Evolutionary conservation across 371 early-diverging fungal species (phyloP).

Genomic region (Mortierella sp.): DNA sequence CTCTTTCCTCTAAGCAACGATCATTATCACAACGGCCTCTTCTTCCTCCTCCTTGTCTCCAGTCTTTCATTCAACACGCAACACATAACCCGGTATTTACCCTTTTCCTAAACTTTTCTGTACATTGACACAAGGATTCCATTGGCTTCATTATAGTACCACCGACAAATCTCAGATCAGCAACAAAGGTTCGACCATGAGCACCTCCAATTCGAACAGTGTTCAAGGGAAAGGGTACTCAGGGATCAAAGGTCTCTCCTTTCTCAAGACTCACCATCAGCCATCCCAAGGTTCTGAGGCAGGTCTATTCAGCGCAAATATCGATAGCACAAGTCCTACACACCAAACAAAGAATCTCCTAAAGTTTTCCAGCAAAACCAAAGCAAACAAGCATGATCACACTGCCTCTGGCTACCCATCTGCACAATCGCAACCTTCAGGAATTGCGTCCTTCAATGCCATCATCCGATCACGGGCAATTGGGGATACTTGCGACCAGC

Average conservation of each 20-base stretch:
- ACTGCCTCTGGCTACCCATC: not conserved
- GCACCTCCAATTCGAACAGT: not conserved
- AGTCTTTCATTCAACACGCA: not conserved
- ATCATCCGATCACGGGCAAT: conserved; percentile 3
- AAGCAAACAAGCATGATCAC: not conserved
- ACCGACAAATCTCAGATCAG: no score
- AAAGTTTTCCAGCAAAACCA: not conserved
- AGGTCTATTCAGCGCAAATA: not conserved
- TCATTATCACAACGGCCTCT: not conserved
- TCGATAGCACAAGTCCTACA: not conserved
- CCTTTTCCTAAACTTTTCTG: no score
- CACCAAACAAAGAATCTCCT: no score
- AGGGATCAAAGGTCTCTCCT: conserved; percentile 11
- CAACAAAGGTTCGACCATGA: not conserved
- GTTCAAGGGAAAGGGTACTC: not conserved
- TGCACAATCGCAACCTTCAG: not conserved
- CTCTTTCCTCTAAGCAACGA: no score
- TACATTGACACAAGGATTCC: no score
- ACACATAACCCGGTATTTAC: no score
- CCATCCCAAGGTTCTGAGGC: not conserved
- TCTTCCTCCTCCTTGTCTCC: not conserved
- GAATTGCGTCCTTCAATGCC: conserved; percentile 10
- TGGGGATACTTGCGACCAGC: conserved; percentile 1
- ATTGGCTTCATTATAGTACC: no score
- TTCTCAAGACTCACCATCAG: conserved; percentile 10